Evolutionary conservation across 805 yeast species (phyloP).

Genomic region (Tetrapisispora fleetii): DNA sequence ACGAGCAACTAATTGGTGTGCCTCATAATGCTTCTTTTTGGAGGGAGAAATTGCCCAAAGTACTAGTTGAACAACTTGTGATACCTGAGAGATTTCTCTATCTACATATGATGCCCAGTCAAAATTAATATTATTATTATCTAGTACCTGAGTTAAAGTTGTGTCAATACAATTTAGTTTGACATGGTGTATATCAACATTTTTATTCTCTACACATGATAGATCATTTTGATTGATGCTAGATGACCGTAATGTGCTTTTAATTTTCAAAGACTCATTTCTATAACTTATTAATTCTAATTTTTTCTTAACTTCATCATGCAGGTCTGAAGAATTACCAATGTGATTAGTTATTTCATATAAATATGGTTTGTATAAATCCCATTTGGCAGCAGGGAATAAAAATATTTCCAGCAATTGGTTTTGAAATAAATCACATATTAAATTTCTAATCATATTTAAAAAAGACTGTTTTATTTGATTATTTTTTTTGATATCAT

Average conservation of each 20-base stretch:
- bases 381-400: slow-evolving; percentile 52
- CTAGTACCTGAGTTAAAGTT: slow-evolving; percentile 17
- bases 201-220: slow-evolving; percentile 23
- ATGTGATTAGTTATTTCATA: slow-evolving; percentile 27
- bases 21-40: slow-evolving; percentile 22
- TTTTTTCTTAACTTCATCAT: slow-evolving; percentile 32
- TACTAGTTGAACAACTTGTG: slow-evolving; percentile 22
- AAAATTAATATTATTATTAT: slow-evolving; percentile 21
- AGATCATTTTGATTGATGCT: background rate
- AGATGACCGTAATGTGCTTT: background rate
- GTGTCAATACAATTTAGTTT: slow-evolving; percentile 17
- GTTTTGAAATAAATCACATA: slow-evolving; percentile 24
- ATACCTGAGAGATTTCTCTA: slow-evolving; percentile 15
- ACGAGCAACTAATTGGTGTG: slow-evolving; percentile 24
- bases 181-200: slow-evolving; percentile 25
- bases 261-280: slow-evolving; percentile 54
- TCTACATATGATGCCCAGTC: slow-evolving; percentile 27
- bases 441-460: slow-evolving; percentile 19
- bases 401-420: slow-evolving; percentile 46
- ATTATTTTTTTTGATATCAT: slow-evolving; percentile 29
- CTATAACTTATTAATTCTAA: slow-evolving; percentile 53
- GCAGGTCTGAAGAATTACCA: slow-evolving; percentile 22
- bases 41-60: slow-evolving; percentile 28
- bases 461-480: slow-evolving; percentile 23
- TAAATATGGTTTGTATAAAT: slow-evolving; percentile 38